These are phyloP conservation scores for Salvia sclarea DNA, from an alignment of 305 asterid species.

Conservation along the genomic window DNA sequence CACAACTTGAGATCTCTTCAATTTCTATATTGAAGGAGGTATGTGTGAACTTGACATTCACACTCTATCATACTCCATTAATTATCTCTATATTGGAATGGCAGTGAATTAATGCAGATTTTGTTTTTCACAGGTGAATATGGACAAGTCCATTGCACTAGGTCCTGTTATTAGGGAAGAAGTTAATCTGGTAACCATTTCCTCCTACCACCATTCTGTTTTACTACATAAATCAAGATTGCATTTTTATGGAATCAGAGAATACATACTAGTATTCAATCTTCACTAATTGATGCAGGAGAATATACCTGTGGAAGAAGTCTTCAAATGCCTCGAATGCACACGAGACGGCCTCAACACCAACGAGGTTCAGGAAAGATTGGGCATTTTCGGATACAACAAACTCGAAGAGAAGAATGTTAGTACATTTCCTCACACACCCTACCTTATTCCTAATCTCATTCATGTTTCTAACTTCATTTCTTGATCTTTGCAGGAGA, in stretches of 20 bases:
- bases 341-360: slow-evolving; percentile 38
- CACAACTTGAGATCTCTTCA: too few species aligned
- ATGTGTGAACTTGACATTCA: too few species aligned
- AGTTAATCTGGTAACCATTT: slow-evolving; percentile 53
- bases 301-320: slow-evolving; percentile 42
- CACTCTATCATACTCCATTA: too few species aligned
- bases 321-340: slow-evolving; percentile 39
- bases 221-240: background rate
- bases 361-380: slow-evolving; percentile 31
- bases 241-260: too few species aligned
- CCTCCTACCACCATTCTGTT: background rate
- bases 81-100: too few species aligned
- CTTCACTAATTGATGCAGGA: slow-evolving; percentile 31
- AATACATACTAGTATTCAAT: too few species aligned
- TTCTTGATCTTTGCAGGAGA: slow-evolving; percentile 36
- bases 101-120: too few species aligned
- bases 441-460: too few species aligned
- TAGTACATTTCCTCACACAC: background rate
- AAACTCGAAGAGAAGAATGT: slow-evolving; percentile 45
- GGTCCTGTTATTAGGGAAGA: slow-evolving; percentile 51
- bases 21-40: too few species aligned
- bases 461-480: too few species aligned
- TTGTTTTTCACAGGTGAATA: too few species aligned
- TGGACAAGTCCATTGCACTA: slow-evolving; percentile 44
- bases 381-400: slow-evolving; percentile 39